These are phyloP conservation scores for Blastobotrys elegans DNA, from an alignment of 1,139 yeast species.

Conservation along the genomic window DNA sequence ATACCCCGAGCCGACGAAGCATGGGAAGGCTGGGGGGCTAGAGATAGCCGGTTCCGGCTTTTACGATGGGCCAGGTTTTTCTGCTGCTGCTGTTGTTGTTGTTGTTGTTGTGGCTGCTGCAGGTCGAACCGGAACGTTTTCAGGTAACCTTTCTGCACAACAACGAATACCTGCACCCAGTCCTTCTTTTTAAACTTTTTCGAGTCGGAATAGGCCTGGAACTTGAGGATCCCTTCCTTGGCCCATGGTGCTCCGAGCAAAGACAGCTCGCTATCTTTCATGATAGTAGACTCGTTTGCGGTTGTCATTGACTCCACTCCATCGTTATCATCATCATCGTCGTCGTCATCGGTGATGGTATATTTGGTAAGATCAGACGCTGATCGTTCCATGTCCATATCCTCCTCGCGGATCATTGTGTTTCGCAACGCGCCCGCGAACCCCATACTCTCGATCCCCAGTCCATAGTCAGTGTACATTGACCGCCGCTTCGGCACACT, in stretches of 20 bases:
- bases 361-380: constrained; percentile 8
- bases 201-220: constrained; percentile 39
- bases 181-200: constrained; percentile 22
- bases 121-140: constrained; percentile 31
- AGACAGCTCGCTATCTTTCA: constrained; percentile 38
- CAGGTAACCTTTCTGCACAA: constrained; percentile 33
- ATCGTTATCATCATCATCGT: neutral
- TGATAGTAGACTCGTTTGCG: constrained; percentile 3
- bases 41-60: constrained; percentile 36
- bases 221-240: constrained; percentile 66
- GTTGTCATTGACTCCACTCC: constrained; percentile 9
- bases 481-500: constrained; percentile 17
- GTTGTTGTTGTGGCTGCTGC: constrained; percentile 17
- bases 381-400: constrained; percentile 1
- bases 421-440: constrained; percentile 32
- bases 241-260: constrained; percentile 73
- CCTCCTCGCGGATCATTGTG: constrained; percentile 30
- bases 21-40: constrained; percentile 3
- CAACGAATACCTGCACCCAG: constrained; percentile 33
- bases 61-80: constrained; percentile 61
- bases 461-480: constrained; percentile 16
- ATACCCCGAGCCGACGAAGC: neutral
- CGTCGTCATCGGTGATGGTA: constrained; percentile 1
- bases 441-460: constrained; percentile 25
- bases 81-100: constrained; percentile 18